Evolutionary conservation across 257 asterid genomes (phyloP), one percentile per base, ranked within the genome.

Genomic region (Plantago ovata): DNA sequence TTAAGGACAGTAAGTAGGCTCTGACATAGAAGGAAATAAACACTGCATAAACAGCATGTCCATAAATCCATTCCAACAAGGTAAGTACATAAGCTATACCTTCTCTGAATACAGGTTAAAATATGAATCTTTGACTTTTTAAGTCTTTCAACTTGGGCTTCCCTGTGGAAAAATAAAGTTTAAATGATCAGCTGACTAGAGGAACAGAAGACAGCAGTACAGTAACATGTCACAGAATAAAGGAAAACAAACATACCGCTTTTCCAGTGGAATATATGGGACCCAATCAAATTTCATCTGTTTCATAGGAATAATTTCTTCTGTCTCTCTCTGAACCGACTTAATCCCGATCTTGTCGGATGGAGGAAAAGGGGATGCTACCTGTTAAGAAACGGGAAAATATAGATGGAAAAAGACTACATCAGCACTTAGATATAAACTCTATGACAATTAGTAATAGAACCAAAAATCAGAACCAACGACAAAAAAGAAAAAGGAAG

Each of bases 231-330:
- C 54, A 75, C 20, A 32, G 18, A 60, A 45, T 18, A 19, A 48
- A 24, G 56, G 22, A 68, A 4, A 49, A 13, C 13, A 22, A 14
- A 28, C 7, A 21, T 56, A 89, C 98, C 98, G 77, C 44, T 82
- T 82, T 58, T 77, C 95, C 23, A 89, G 78, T 14, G 98, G 95
- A 42, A 93, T 86, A 66, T 89, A 93, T 9, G 98, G 98, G 59
- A 93, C 83, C 98, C 98, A 93, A 67, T 79, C 97, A 97, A 93
- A 88, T 79, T 93, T 93, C 98, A 93, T 93, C 69, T 86, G 93
- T 72, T 84, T 93, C 98, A 93, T 93, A 4, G 95, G 97, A 59
- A 93, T 45, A 53, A 93, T 89, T 77, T 93, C 97, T 76, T 93
- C 96, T 32, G 78, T 72, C 76, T 85, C 97, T 68, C 98, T 84